Conservation (phyloP, 805 yeast species). For the Candida succiphila region DNA sequence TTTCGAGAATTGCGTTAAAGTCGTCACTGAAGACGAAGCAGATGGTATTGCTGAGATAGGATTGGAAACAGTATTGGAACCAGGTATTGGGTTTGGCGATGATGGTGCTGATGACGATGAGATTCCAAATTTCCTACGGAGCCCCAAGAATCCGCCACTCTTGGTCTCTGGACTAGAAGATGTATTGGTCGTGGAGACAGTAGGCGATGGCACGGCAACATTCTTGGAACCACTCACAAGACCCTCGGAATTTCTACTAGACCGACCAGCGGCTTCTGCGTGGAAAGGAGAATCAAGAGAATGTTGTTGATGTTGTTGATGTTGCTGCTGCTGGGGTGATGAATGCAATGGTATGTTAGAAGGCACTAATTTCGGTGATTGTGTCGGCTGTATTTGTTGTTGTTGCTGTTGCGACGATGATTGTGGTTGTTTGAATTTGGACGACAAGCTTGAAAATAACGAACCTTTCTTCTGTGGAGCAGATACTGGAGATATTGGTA, state of each 20-base stretch:
- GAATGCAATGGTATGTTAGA: neutral
- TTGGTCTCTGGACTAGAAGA: slow-evolving; percentile 5
- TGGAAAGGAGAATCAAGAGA: too few species aligned
- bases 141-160: slow-evolving; percentile 10
- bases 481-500: slow-evolving; percentile 1
- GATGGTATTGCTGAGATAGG: neutral
- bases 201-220: too few species aligned
- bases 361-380: neutral
- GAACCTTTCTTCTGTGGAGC: slow-evolving; percentile 15
- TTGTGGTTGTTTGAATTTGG: slow-evolving; percentile 18
- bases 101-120: slow-evolving; percentile 1
- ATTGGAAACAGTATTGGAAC: neutral
- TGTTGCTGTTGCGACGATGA: slow-evolving; percentile 5
- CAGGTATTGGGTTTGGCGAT: slow-evolving; percentile 16
- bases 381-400: slow-evolving; percentile 1
- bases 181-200: neutral
- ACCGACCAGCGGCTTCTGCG: too few species aligned
- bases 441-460: slow-evolving; percentile 23
- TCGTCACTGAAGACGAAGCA: neutral
- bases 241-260: too few species aligned
- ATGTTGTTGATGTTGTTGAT: neutral
- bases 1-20: neutral
- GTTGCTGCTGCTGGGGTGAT: neutral
- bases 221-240: too few species aligned
- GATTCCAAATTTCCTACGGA: slow-evolving; percentile 7